Conservation (phyloP, 345 rosid species). For the Pistacia atlantica region DNA sequence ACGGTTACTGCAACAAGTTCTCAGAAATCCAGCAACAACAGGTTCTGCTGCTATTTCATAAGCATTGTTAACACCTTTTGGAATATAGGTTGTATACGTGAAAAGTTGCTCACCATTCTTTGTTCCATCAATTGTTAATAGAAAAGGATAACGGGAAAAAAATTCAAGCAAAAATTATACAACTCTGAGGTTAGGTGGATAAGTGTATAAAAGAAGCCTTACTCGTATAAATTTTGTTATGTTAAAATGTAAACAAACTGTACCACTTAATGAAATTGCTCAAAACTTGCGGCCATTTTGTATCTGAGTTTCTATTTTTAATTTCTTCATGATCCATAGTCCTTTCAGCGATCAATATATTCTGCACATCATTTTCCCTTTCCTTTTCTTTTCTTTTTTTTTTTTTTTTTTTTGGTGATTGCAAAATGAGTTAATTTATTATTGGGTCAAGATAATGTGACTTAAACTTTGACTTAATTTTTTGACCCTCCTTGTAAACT, state of each 20-base stretch:
- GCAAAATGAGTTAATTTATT: no score
- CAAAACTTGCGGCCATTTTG: background rate
- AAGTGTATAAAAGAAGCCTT: background rate
- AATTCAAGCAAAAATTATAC: background rate
- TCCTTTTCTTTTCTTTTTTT: no score
- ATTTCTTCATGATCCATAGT: no score
- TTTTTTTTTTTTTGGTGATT: no score
- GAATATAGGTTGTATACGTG: background rate
- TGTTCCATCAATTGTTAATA: constrained; percentile 19
- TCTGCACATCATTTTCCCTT: no score
- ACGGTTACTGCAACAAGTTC: constrained; percentile 84
- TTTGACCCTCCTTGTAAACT: no score
- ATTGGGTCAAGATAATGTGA: no score
- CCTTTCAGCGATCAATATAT: no score
- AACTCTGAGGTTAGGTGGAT: constrained; percentile 3
- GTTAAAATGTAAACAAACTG: background rate
- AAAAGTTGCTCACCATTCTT: constrained; percentile 16
- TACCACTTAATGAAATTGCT: background rate
- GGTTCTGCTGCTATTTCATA: constrained; percentile 43
- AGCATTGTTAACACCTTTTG: constrained; percentile 12
- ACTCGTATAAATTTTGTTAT: background rate
- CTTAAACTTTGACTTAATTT: no score
- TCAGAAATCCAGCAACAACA: constrained; percentile 47
- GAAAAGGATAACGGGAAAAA: background rate
- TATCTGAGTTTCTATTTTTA: no score